Evolutionary conservation across 352 stramenopile genomes (phyloP).

Genomic region (Globisporangium middletonii): DNA sequence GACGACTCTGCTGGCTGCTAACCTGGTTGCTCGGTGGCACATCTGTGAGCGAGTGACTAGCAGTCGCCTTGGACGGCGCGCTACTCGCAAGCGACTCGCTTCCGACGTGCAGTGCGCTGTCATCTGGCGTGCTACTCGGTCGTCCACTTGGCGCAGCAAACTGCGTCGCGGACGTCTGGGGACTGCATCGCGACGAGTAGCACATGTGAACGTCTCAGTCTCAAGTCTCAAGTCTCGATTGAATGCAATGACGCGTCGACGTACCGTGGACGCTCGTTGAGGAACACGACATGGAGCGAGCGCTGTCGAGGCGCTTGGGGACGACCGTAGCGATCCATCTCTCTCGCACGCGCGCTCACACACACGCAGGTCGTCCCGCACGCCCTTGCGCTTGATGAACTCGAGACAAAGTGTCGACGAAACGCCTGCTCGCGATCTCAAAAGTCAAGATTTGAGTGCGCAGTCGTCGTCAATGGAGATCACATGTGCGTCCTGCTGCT

Average conservation of each 20-base stretch:
- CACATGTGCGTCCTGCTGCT: conserved; percentile 3
- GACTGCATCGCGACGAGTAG: conserved; percentile 10
- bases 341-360: background rate
- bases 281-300: conserved; percentile 26
- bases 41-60: background rate
- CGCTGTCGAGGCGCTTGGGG: conserved; percentile 20
- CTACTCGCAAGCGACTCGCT: conserved; percentile 3
- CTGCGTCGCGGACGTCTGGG: conserved; percentile 22
- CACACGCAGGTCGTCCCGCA: background rate
- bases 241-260: background rate
- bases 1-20: conserved; percentile 5
- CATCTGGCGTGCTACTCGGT: conserved; percentile 3
- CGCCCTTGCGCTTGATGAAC: background rate
- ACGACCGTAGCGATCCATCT: conserved; percentile 44
- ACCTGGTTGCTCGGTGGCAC: conserved; percentile 12
- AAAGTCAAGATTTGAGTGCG: background rate
- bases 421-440: background rate
- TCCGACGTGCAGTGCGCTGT: conserved; percentile 3
- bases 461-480: background rate
- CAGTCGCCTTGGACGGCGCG: background rate
- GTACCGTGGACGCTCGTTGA: conserved; percentile 35
- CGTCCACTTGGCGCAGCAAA: conserved; percentile 16
- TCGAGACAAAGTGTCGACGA: background rate
- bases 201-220: background rate
- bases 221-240: background rate